Percentiles rank a stretch among this genome's conserved stretches.
Conservation (phyloP, 352 stramenopile genomes). For the Blastocystis sp. region DNA sequence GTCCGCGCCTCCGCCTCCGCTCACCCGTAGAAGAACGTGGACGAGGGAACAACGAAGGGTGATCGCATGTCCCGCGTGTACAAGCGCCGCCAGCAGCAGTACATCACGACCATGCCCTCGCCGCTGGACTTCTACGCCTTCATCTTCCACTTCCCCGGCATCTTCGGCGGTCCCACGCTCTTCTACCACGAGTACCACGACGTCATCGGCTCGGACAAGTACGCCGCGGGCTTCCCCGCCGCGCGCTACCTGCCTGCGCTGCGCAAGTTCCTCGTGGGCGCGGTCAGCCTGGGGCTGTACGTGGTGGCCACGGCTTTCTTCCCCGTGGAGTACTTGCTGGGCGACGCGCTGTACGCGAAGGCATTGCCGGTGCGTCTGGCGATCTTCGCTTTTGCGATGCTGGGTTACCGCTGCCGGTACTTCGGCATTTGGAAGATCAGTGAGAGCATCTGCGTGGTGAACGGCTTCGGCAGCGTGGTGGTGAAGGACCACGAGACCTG, state of each 20-base stretch:
- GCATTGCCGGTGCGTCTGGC: slow-evolving; percentile 77
- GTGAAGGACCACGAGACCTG: slow-evolving; percentile 82
- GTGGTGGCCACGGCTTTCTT: slow-evolving; percentile 71
- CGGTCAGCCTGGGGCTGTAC: slow-evolving; percentile 79
- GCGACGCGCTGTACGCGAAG: slow-evolving; percentile 96
- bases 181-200: slow-evolving; percentile 88
- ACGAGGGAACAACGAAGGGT: slow-evolving; percentile 1
- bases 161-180: slow-evolving; percentile 89
- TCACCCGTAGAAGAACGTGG: slow-evolving; percentile 40
- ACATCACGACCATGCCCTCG: slow-evolving; percentile 80
- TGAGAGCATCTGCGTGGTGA: slow-evolving; percentile 60
- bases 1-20: neutral
- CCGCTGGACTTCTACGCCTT: slow-evolving; percentile 91
- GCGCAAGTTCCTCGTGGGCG: slow-evolving; percentile 71
- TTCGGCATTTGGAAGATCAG: slow-evolving; percentile 61
- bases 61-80: slow-evolving; percentile 51
- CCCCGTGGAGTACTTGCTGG: slow-evolving; percentile 76
- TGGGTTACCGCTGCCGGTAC: slow-evolving; percentile 30
- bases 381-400: neutral
- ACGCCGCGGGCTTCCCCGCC: neutral
- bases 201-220: slow-evolving; percentile 71
- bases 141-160: slow-evolving; percentile 91
- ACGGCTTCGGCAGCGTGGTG: slow-evolving; percentile 81
- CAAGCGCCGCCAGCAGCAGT: slow-evolving; percentile 41
- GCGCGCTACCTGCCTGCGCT: neutral